These are phyloP conservation scores for Vitis hybrid DNA, from an alignment of 177 flowering plant species.

Conservation along the genomic window DNA sequence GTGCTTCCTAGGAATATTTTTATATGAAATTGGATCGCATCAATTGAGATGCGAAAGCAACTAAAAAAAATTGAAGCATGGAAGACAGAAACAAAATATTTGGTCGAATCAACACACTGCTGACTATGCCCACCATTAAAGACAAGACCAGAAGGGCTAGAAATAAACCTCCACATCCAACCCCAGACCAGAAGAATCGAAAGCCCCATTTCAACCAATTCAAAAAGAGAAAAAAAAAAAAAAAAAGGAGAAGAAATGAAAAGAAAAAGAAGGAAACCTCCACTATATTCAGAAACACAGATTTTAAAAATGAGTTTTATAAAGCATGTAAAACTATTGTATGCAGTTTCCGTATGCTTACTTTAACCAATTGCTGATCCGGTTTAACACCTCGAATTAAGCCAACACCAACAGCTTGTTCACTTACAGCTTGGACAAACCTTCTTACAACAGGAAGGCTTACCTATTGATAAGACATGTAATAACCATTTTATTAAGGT, in stretches of 20 bases:
- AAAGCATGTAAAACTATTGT: background rate
- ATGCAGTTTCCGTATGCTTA: constrained; percentile 18
- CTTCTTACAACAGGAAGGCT: constrained; percentile 96
- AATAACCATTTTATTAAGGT: background rate
- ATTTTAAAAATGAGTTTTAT: background rate
- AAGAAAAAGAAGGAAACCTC: background rate
- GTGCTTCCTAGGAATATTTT: background rate
- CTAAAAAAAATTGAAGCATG: background rate
- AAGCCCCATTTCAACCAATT: background rate
- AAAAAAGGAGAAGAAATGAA: background rate
- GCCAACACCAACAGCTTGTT: constrained; percentile 90
- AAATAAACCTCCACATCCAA: background rate
- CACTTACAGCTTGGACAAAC: constrained; percentile 88
- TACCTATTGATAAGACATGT: constrained; percentile 46
- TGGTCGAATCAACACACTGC: background rate
- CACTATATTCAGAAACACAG: too few species aligned
- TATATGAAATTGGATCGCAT: background rate
- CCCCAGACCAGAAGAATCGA: background rate
- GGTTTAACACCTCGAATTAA: constrained; percentile 87
- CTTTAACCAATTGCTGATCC: constrained; percentile 97
- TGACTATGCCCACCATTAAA: too few species aligned
- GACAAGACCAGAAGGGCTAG: background rate
- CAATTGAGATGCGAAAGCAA: background rate
- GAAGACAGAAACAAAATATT: background rate
- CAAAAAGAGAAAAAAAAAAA: background rate